phyloP scores from a whole-genome alignment of 2,329 filamentous ascomycete genomes.

The Paraconiothyrium sp. region DNA sequence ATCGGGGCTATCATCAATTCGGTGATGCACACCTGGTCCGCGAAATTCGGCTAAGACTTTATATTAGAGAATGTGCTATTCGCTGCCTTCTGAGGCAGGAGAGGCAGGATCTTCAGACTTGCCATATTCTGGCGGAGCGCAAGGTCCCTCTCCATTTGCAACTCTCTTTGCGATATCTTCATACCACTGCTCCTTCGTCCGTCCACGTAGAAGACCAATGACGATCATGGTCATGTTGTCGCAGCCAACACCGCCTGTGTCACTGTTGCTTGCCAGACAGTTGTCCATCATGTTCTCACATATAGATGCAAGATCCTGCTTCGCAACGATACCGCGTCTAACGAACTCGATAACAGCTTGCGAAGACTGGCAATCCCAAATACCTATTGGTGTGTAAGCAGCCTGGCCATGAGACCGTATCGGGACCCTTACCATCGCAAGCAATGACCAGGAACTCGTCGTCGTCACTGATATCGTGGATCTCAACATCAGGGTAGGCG shows the following conservation, averaged over 20 bases:
- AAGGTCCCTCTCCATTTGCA: conserved; percentile 95
- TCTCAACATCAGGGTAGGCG: conserved; percentile 91
- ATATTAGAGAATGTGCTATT: conserved; percentile 49
- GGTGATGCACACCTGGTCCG: conserved; percentile 60
- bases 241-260: conserved; percentile 96
- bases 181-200: conserved; percentile 98
- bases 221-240: conserved; percentile 99
- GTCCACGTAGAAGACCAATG: conserved; percentile 87
- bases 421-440: conserved; percentile 50
- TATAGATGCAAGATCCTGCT: conserved; percentile 93
- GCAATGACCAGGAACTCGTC: conserved; percentile 78
- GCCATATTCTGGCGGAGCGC: conserved; percentile 99
- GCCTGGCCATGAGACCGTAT: neutral
- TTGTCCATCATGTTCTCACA: conserved; percentile 99
- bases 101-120: conserved; percentile 66
- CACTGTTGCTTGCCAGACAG: conserved; percentile 95
- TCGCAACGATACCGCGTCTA: conserved; percentile 91
- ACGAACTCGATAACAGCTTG: conserved; percentile 98
- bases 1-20: conserved; percentile 60
- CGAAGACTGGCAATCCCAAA: conserved; percentile 99
- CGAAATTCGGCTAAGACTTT: conserved; percentile 59
- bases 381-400: conserved; percentile 68
- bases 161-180: conserved; percentile 93
- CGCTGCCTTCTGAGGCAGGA: conserved; percentile 44
- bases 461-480: conserved; percentile 89